Conservation (phyloP, 2,329 filamentous ascomycete genomes). For the Xylariaceae sp. region DNA sequence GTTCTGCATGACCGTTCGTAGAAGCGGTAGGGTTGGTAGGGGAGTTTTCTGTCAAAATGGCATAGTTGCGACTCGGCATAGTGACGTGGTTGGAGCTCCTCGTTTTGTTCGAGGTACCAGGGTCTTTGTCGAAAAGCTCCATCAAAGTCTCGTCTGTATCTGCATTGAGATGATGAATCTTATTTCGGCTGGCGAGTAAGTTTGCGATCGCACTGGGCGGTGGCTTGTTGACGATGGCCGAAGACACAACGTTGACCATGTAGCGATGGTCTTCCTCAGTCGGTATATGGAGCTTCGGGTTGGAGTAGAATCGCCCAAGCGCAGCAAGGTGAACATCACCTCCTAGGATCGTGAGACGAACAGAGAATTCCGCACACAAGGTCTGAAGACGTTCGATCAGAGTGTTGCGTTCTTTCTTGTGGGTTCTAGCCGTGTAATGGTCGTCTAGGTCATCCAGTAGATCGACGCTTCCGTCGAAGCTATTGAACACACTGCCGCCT, state of each 20-base stretch:
- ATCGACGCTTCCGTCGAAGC: conserved; percentile 91
- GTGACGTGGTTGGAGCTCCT: conserved; percentile 76
- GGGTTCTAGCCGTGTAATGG: conserved; percentile 88
- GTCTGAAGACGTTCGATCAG: conserved; percentile 80
- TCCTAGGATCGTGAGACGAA: conserved; percentile 87
- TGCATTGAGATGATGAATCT: conserved; percentile 64
- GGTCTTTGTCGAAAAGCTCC: conserved; percentile 87
- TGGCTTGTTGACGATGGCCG: conserved; percentile 93
- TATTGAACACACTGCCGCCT: conserved; percentile 83
- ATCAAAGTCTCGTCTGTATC: conserved; percentile 91
- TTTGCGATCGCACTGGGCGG: conserved; percentile 86
- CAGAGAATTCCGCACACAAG: conserved; percentile 79
- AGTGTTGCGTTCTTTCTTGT: conserved; percentile 81
- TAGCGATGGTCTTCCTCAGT: conserved; percentile 85
- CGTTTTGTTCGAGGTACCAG: conserved; percentile 73
- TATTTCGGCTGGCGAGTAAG: conserved; percentile 86
- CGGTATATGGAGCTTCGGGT: conserved; percentile 72
- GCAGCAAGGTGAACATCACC: conserved; percentile 93
- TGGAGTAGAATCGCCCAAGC: conserved; percentile 91
- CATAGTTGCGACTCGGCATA: conserved; percentile 92
- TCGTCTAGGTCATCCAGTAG: conserved; percentile 91
- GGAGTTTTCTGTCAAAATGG: conserved; percentile 85
- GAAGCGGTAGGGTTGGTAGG: conserved; percentile 46
- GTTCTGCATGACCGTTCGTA: conserved; percentile 14
- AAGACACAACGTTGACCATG: conserved; percentile 92